Evolutionary conservation across 805 yeast species (phyloP).

Genomic region (Pichia sporocuriosa): DNA sequence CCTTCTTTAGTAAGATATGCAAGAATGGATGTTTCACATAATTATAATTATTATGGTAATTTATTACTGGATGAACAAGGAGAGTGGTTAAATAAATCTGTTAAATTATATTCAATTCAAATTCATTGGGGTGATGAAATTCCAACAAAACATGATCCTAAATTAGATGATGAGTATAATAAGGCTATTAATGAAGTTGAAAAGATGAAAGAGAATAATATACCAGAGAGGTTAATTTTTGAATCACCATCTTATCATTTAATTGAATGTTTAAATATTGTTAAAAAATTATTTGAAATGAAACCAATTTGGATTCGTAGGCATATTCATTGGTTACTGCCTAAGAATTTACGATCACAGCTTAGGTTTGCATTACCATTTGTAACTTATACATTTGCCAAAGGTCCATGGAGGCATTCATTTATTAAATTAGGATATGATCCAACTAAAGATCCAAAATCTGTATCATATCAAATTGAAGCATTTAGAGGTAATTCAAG

Average conservation of each 20-base stretch:
- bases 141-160: conserved; percentile 46
- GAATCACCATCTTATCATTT: conserved; percentile 30
- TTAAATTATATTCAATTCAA: conserved; percentile 49
- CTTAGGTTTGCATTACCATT: conserved; percentile 78
- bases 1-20: conserved; percentile 88
- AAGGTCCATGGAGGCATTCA: conserved; percentile 94
- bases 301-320: conserved; percentile 86
- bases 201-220: conserved; percentile 21
- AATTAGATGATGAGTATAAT: conserved; percentile 40
- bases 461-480: conserved; percentile 74
- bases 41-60: conserved; percentile 72
- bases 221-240: conserved; percentile 19
- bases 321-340: conserved; percentile 54
- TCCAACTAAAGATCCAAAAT: conserved; percentile 51
- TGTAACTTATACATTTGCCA: conserved; percentile 70
- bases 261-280: conserved; percentile 37
- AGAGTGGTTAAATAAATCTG: conserved; percentile 34
- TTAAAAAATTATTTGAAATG: conserved; percentile 46
- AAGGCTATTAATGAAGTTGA: conserved; percentile 30
- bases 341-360: conserved; percentile 36
- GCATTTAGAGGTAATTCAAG: conserved; percentile 46
- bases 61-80: conserved; percentile 57
- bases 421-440: conserved; percentile 74
- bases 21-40: conserved; percentile 65
- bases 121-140: conserved; percentile 41